These are phyloP conservation scores for Allium cepa DNA, from an alignment of 106 monocot genomes.

Conservation along the genomic window DNA sequence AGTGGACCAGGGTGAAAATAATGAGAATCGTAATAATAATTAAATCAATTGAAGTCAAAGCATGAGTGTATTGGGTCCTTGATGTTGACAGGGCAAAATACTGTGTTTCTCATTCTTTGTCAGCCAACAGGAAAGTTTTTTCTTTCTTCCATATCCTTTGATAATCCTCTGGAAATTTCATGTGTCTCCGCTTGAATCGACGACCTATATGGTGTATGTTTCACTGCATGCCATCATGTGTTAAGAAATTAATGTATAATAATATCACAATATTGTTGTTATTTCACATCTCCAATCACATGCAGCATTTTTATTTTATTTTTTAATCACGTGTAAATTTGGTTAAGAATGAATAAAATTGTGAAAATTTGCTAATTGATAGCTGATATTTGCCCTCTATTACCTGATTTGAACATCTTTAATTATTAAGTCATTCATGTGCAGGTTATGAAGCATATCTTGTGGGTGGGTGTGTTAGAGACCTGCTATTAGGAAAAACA, in stretches of 20 bases:
- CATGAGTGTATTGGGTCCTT: no score
- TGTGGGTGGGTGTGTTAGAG: conserved; percentile 98
- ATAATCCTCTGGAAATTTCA: no score
- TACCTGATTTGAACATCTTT: neutral
- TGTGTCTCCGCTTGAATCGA: no score
- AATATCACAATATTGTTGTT: neutral
- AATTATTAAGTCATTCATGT: conserved; percentile 6
- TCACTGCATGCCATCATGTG: no score
- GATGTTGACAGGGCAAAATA: no score
- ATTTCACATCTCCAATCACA: neutral
- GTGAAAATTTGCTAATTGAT: neutral
- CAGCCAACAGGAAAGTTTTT: no score
- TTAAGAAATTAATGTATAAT: neutral
- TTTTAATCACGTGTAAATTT: neutral
- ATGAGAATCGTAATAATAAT: no score
- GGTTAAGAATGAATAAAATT: neutral
- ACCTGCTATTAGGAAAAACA: conserved; percentile 65
- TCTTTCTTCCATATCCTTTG: no score
- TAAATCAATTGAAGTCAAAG: no score
- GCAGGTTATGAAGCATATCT: conserved; percentile 84
- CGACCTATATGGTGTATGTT: no score
- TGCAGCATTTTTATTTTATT: neutral
- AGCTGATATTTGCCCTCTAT: neutral
- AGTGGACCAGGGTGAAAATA: no score
- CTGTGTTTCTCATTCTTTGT: no score